These are phyloP conservation scores for Pseudozyma tsukubaensis DNA, from an alignment of 1,284 basidiomycete species.

Conservation along the genomic window DNA sequence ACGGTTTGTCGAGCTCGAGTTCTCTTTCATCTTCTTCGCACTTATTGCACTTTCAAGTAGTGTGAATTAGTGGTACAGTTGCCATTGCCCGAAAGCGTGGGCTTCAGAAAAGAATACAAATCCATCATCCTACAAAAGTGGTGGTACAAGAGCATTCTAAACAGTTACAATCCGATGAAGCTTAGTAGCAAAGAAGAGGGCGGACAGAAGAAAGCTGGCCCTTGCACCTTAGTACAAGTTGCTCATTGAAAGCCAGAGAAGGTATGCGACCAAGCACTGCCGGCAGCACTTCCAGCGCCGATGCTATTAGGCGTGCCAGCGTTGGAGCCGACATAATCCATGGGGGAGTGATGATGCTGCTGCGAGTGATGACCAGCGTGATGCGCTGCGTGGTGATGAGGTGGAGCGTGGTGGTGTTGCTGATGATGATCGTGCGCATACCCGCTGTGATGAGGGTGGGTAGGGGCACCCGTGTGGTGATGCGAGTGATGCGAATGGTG, in stretches of 20 bases:
- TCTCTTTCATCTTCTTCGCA: too few relatives aligned
- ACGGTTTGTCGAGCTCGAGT: too few relatives aligned
- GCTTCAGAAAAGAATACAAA: too few relatives aligned
- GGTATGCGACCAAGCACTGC: conserved; percentile 33
- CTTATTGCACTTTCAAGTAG: too few relatives aligned
- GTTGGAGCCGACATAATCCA: conserved; percentile 37
- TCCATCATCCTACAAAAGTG: too few relatives aligned
- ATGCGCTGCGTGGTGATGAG: conserved; percentile 15
- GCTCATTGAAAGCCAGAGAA: conserved; percentile 33
- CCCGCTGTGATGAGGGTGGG: conserved; percentile 13
- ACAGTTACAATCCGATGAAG: too few relatives aligned
- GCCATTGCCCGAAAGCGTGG: too few relatives aligned
- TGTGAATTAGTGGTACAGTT: too few relatives aligned
- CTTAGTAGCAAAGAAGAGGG: not conserved
- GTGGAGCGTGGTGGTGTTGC: conserved; percentile 6
- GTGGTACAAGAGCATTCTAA: too few relatives aligned
- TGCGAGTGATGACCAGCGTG: conserved; percentile 29
- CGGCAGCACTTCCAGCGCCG: conserved; percentile 34
- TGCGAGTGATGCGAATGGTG: conserved; percentile 27
- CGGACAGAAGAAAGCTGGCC: not conserved
- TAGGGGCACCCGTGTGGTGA: conserved; percentile 4
- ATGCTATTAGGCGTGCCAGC: conserved; percentile 36
- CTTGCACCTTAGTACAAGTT: not conserved
- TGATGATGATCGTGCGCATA: conserved; percentile 31
- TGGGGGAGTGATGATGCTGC: conserved; percentile 41